Conservation (phyloP, 805 yeast species). For the Wickerhamiella azymoides region DNA sequence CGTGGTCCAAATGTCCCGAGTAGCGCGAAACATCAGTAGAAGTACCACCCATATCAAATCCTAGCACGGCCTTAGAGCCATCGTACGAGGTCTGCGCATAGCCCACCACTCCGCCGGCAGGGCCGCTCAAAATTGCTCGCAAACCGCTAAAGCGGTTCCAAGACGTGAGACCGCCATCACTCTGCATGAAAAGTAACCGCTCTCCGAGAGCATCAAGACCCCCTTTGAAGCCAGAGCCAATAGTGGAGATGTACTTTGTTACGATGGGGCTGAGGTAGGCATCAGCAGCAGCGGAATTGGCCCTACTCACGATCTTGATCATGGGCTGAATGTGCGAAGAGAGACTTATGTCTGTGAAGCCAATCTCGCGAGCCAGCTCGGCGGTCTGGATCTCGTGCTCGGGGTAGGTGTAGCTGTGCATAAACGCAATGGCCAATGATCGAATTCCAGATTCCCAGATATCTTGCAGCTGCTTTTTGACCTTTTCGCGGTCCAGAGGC, state of each 20-base stretch:
- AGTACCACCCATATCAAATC: slow-evolving; percentile 88
- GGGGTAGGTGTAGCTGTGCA: slow-evolving; percentile 63
- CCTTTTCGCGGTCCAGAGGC: slow-evolving; percentile 33
- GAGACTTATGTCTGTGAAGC: slow-evolving; percentile 55
- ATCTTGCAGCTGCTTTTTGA: slow-evolving; percentile 30
- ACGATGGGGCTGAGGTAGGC: slow-evolving; percentile 76
- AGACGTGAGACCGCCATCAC: slow-evolving; percentile 89
- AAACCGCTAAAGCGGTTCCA: slow-evolving; percentile 76
- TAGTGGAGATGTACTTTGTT: slow-evolving; percentile 44
- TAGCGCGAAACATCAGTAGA: slow-evolving; percentile 74
- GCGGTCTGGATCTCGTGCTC: slow-evolving; percentile 53
- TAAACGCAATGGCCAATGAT: slow-evolving; percentile 56
- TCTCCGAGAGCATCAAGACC: slow-evolving; percentile 31
- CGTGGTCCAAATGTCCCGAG: slow-evolving; percentile 57
- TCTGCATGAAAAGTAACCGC: slow-evolving; percentile 62
- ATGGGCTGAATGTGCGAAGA: slow-evolving; percentile 62
- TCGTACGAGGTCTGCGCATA: slow-evolving; percentile 66
- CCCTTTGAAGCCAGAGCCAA: slow-evolving; percentile 46
- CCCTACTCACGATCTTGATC: slow-evolving; percentile 63
- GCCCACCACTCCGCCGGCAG: slow-evolving; percentile 97
- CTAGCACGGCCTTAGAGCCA: slow-evolving; percentile 41
- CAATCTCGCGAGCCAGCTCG: slow-evolving; percentile 44
- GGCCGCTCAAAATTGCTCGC: slow-evolving; percentile 82
- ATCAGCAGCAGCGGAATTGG: slow-evolving; percentile 68
- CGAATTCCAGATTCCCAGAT: slow-evolving; percentile 45